Evolutionary conservation across 2,329 filamentous ascomycete species (phyloP), one percentile per base, ranked within the genome.

Genomic region (Aspergillus ibericus): DNA sequence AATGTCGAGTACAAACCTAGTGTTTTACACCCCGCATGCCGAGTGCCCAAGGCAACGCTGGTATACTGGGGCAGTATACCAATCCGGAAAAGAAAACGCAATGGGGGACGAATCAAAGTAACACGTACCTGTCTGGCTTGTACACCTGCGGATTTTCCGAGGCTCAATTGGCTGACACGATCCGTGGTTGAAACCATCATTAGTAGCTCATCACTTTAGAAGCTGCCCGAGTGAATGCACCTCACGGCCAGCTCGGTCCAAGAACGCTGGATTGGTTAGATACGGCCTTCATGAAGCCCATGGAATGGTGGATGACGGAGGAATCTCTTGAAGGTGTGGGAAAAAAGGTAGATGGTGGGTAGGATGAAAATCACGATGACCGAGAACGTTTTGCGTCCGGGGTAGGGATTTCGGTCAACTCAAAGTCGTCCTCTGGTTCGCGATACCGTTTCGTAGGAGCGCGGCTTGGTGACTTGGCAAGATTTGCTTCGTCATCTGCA

Each of bases 371-470:
- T 72, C 63, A 72, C 72, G 75, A 78, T 65, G 78, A 78, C 58
- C 82, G 82, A 69, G 78, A 79, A 66, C 83, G 83, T 75, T 84
- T 85, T 72, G 76, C 69, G 69, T 82, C 82, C 75, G 66, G 58
- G 38, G 62, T 59, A 13, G 61, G 60, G 29, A 54, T 63, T 63
- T 66, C 66, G 35, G 57, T 65, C 57, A 67, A 54, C 55, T 65
- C 72, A 59, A 69, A 64, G 44, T 75, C 74, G 38, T 75, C 74
- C 54, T 75, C 74, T 20, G 65, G 63, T 29, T 72, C 72, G 47
- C 74, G 74, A n/a, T 69, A 62, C 22, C 74, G 72, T 62, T 76
- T 76, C 54, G 65, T 61, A 52, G 70, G 65, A 35, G 59, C 62
- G 25, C 60, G 69, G 22, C 65, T 68, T 49, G 57, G 62, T 15